Evolutionary conservation across 2,329 filamentous ascomycete genomes (phyloP).

Genomic region (Aureobasidium sp.): DNA sequence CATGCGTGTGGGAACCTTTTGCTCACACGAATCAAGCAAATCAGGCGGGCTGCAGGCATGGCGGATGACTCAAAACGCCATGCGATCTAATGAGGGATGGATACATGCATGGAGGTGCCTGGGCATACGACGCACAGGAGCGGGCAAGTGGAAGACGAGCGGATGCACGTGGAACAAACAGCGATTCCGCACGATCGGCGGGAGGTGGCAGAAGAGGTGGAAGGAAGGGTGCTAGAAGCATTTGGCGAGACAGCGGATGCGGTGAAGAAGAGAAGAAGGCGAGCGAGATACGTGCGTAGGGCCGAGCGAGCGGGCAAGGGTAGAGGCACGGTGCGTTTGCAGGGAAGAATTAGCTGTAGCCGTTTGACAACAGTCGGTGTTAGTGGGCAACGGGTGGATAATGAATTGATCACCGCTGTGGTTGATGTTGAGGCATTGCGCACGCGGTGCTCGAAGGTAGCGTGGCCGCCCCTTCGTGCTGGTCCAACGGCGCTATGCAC

Average conservation of each 20-base stretch:
- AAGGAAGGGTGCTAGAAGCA: not conserved
- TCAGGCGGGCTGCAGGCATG: conserved; percentile 12
- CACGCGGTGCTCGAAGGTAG: conserved; percentile 7
- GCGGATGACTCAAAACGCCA: conserved; percentile 12
- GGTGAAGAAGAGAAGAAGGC: not conserved
- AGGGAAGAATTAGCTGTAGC: conserved; percentile 4
- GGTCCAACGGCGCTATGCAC: conserved; percentile 12
- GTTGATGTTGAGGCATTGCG: conserved; percentile 12
- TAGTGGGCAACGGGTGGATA: conserved; percentile 10
- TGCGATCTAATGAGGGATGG: conserved; percentile 3
- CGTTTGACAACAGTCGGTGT: conserved; percentile 1
- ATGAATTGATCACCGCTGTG: conserved; percentile 1
- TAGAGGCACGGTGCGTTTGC: not conserved
- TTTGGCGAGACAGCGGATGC: not conserved
- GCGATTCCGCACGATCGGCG: conserved; percentile 2
- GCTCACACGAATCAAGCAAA: conserved; percentile 10
- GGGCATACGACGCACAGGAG: not conserved
- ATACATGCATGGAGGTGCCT: conserved; percentile 4
- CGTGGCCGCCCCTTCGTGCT: conserved; percentile 4
- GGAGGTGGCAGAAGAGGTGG: not conserved
- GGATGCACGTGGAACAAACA: conserved; percentile 5
- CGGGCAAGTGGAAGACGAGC: not conserved
- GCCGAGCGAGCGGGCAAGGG: not conserved
- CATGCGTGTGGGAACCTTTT: conserved; percentile 1
- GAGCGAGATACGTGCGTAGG: not conserved